Base-by-base conservation (phyloP, 352 stramenopile species). In the Globisporangium radiosum region DNA sequence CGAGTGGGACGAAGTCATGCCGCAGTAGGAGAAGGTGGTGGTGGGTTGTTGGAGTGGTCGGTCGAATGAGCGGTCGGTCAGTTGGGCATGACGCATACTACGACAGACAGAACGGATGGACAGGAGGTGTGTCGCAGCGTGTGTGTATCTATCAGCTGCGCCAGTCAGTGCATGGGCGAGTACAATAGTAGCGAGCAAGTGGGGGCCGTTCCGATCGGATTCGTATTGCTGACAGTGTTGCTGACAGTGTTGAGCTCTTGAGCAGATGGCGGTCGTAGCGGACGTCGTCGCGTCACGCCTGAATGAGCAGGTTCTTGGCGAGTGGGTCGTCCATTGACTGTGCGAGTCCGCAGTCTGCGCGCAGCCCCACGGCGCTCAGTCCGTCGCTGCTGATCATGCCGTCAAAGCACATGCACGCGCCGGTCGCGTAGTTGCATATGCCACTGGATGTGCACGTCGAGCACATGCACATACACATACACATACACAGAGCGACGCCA, bases 1-100 rank as follows among this genome's bases (percentile, higher is more conserved):
- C 71, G 85, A 94, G 63, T 94, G 85, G 82, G 85, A 94, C 56
- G 82, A 94, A 67, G 72, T 92, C 49, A n/a, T 33, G 40, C 10
- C 11, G 25, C 49, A 56, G 43, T 47, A 33, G 25, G n/a, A 52
- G 47, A 11, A 33, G 47, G 15, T 33, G 47, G 14, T 15, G 15
- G 45, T 25, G 13, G 33, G 11, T 5, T 45, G 42, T 5, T 5
- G 7, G 10, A 45, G 7, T 5, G 5, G 43, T 47, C 39, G 25
- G 39, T 43, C 39, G 39, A 47, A 17, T 15, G 13, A 33, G 25
- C 25, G 25, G 25, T 33, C 25, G 25, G 25, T 33, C 25, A 3
- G 25, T 33, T 33, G 25, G 25, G 1, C 25, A 33, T 33, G 25
- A 33, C 25, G 25, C 25, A 33, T 33, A 2, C 25, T 33, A 33